These are phyloP conservation scores for Phytophthora lateralis DNA, from an alignment of 352 stramenopile species.

Conservation along the genomic window DNA sequence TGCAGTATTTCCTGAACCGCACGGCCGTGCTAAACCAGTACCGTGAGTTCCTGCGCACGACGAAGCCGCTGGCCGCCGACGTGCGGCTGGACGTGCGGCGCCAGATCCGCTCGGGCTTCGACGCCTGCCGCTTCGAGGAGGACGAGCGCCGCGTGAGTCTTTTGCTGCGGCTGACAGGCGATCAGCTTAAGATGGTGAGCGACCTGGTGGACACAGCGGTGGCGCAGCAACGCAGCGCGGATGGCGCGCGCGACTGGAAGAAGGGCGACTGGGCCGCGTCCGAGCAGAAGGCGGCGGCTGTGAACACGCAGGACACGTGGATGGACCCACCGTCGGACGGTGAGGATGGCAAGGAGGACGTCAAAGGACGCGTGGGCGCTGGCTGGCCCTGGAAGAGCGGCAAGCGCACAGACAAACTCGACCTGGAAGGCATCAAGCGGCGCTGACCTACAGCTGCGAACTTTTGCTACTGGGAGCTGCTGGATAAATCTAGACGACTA, in stretches of 20 bases:
- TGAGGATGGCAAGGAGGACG: slow-evolving; percentile 47
- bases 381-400: slow-evolving; percentile 73
- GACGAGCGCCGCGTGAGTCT: slow-evolving; percentile 57
- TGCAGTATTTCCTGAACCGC: slow-evolving; percentile 80
- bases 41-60: slow-evolving; percentile 66
- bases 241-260: slow-evolving; percentile 26
- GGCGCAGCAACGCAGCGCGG: slow-evolving; percentile 45
- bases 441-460: slow-evolving; percentile 15
- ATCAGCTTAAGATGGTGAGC: slow-evolving; percentile 73
- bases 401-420: slow-evolving; percentile 47
- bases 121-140: slow-evolving; percentile 50
- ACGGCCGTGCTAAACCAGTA: slow-evolving; percentile 67
- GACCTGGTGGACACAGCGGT: slow-evolving; percentile 71
- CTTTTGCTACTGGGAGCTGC: neutral
- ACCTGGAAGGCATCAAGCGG: slow-evolving; percentile 65
- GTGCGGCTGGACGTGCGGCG: slow-evolving; percentile 58
- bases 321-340: slow-evolving; percentile 27
- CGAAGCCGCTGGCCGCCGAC: slow-evolving; percentile 48
- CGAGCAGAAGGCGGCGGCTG: slow-evolving; percentile 1
- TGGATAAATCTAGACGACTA: neutral
- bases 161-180: slow-evolving; percentile 57
- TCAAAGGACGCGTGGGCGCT: slow-evolving; percentile 61
- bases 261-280: slow-evolving; percentile 23
- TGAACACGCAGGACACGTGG: slow-evolving; percentile 40
- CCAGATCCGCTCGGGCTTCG: slow-evolving; percentile 68